Evolutionary conservation across 2,329 filamentous ascomycete species (phyloP).

Genomic region (Blastomyces percursus): DNA sequence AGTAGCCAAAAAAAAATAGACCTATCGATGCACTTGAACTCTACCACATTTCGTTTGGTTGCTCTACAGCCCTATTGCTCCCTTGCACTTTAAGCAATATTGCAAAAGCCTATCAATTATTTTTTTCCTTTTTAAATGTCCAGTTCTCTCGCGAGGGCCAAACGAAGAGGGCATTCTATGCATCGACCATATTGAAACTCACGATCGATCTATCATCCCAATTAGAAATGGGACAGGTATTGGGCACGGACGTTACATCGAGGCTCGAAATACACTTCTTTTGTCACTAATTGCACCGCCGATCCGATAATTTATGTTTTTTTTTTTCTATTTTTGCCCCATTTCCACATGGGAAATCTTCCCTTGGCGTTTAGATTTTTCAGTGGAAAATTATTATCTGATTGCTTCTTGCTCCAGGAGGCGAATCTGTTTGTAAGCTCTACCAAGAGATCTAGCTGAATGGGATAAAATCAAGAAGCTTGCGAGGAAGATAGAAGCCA

Average conservation of each 20-base stretch:
- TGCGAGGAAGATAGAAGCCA: background rate
- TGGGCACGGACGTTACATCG: background rate
- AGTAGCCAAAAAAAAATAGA: background rate
- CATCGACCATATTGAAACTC: background rate
- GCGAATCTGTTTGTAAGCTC: background rate
- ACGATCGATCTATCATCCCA: background rate
- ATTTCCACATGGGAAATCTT: background rate
- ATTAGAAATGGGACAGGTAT: background rate
- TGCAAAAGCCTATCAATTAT: background rate
- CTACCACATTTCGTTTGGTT: background rate
- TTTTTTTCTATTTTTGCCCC: background rate
- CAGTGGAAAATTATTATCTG: background rate
- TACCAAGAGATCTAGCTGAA: background rate
- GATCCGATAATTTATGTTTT: background rate
- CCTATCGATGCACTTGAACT: background rate
- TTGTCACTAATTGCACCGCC: background rate
- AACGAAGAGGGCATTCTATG: background rate
- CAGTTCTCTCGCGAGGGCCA: background rate
- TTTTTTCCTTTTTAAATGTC: background rate
- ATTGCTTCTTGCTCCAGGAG: background rate
- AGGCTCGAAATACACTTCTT: background rate
- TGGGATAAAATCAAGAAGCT: background rate
- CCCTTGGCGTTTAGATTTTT: background rate
- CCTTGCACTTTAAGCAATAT: background rate
- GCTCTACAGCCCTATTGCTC: background rate